Evolutionary conservation across 768 basidiomycete species (phyloP), one percentile per base, ranked within the genome.

Genomic region (Termitomyces sp.): DNA sequence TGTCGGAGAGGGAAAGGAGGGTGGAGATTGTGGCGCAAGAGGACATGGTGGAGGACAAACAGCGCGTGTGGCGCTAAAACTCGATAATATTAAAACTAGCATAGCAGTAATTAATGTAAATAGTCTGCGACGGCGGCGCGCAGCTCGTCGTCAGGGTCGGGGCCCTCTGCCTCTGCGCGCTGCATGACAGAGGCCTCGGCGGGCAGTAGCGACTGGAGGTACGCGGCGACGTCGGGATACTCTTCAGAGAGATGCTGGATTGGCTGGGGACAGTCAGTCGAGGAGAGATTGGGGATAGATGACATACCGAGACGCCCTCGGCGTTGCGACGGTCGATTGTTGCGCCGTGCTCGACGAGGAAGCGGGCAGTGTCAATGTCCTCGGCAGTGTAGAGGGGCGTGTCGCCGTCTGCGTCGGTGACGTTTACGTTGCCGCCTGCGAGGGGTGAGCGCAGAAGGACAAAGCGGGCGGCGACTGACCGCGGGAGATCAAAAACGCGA

Each of bases 341-440:
- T 5, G 94, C 93, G 18, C 94, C 94, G 60, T 88, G 83, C 55
- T 88, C 79, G 63, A 96, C 75, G 60, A 97, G 83, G 71, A 79
- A 92, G 14, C 76, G 78, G 2, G 94, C 94, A 0, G 88, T 89
- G 58, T 86, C 81, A 42, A 90, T 65, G 68, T 84, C 82, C 72
- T 97, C 94, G 46, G 92, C 92, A 26, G 90, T 90, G 76, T 90
- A 96, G 18, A 97, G 75, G 10, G 94, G 94, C 10, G 94, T 96
- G 69, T 97, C 94, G 9, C 90, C 91, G 66, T 97, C 94, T 53
- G 77, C 78, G 68, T 97, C 94, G 1, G 83, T 80, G 59, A 94
- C 71, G 67, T 97, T 94, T 57, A 94, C 89, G 67, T 95, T 81
- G 51, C 94, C 94, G 16, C 94, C 94, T 86, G 55, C 50, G 5